Evolutionary conservation across 345 rosid species (phyloP).

Genomic region (Brassica cretica): DNA sequence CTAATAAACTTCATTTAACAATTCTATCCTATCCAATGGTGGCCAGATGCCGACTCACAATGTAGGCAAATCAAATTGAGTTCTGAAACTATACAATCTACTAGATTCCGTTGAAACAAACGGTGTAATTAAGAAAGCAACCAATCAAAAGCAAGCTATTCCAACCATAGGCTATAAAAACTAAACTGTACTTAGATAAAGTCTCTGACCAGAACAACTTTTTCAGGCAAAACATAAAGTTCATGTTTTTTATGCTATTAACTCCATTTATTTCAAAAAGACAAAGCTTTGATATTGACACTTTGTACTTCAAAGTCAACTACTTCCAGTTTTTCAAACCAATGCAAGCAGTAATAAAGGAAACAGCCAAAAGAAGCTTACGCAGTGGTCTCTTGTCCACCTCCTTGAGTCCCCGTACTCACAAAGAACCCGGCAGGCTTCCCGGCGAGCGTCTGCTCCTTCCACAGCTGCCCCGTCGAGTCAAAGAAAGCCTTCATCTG

Average conservation of each 20-base stretch:
- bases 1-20: not conserved
- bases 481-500: slow-evolving; percentile 82
- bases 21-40: not conserved
- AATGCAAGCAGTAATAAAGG: too few species aligned
- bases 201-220: slow-evolving; percentile 15
- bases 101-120: not conserved
- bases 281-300: not conserved
- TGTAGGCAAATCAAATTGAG: not conserved
- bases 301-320: not conserved
- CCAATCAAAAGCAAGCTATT: not conserved
- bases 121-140: not conserved
- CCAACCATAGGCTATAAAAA: not conserved
- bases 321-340: not conserved
- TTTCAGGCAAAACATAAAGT: not conserved
- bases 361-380: slow-evolving; percentile 34
- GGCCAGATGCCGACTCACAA: not conserved
- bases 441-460: slow-evolving; percentile 70
- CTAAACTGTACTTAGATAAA: not conserved
- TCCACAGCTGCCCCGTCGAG: slow-evolving; percentile 64
- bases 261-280: slow-evolving; percentile 4
- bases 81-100: not conserved
- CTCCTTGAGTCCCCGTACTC: slow-evolving; percentile 85
- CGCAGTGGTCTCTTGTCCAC: slow-evolving; percentile 93
- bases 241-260: not conserved
- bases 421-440: slow-evolving; percentile 87